Base-by-base conservation (phyloP, 805 yeast genomes). In the Yamadazyma insecticola region DNA sequence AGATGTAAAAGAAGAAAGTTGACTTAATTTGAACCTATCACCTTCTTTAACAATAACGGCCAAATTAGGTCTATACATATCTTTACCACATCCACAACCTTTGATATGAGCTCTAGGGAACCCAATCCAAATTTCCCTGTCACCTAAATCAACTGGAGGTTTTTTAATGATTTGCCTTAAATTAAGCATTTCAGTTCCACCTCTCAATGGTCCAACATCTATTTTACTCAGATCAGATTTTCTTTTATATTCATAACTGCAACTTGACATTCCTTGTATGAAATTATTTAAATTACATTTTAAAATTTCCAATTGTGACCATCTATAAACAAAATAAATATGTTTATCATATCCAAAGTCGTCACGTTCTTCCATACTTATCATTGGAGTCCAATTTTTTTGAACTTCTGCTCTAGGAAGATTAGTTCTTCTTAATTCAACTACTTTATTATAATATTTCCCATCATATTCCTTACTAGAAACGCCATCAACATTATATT, bases 311-410 rank as follows among this genome's bases (percentile, higher is more conserved):
- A 44, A 16, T 17, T 40, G 28, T 4, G 47, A 31, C 65, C 67
- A 61, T 22, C 63, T 41, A 39, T 57, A 58, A 5, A 62, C 51
- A 10, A 60, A 45, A 34, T 52, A 48, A 18, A 63, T 35, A 22
- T 47, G 35, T 16, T 46, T 43, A 41, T 63, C 69, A 36, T 41
- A 40, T 13, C 50, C 57, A 18, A 37, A 29, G 12, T 35, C 37
- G 5, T 35, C 28, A 28, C 61, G 44, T 18, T 48, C 53, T 2
- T 20, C 20, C 21, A 39, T 39, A 32, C 57, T 56, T 4, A 60
- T 36, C 35, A 64, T 41, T 0, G 71, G 71, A 10, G 67, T 58
- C 71, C 71, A 64, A 41, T 64, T 64, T 36, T 64, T 64, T 35
- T 60, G 43, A 4, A 35, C 33, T 12, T 22, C 13, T 8, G 34